Evolutionary conservation across 768 basidiomycete species (phyloP).

Genomic region (Boletus vinaceobasis): DNA sequence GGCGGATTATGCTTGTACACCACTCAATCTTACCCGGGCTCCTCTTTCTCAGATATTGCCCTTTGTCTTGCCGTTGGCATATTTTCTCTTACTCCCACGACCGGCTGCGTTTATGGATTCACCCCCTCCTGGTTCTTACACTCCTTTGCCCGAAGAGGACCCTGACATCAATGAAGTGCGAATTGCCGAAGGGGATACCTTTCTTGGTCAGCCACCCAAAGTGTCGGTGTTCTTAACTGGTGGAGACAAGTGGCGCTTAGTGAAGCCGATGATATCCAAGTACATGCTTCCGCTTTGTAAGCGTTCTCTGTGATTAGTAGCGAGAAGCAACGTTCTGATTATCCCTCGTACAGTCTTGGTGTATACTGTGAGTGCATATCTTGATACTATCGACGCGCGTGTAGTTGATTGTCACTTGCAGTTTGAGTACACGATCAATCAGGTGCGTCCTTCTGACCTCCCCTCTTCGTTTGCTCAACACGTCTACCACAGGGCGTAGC

Average conservation of each 20-base stretch:
- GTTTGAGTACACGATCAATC: conserved; percentile 93
- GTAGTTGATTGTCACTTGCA: conserved; percentile 33
- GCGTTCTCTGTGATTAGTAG: conserved; percentile 29
- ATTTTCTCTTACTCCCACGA: conserved; percentile 73
- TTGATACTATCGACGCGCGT: neutral
- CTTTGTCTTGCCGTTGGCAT: conserved; percentile 71
- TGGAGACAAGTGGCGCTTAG: conserved; percentile 76
- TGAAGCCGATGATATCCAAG: conserved; percentile 70
- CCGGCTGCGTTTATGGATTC: conserved; percentile 47
- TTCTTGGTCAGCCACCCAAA: conserved; percentile 35
- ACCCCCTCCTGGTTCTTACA: conserved; percentile 34
- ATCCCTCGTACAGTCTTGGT: conserved; percentile 44
- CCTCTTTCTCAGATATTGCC: conserved; percentile 63
- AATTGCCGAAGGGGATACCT: conserved; percentile 29
- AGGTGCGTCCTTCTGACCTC: conserved; percentile 39
- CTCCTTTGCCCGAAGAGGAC: conserved; percentile 36
- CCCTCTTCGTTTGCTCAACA: neutral
- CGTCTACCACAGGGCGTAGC: conserved; percentile 62
- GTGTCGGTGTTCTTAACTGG: conserved; percentile 52
- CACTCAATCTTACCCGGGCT: neutral
- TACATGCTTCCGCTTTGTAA: conserved; percentile 94
- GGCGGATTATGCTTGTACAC: conserved; percentile 21
- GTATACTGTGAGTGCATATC: conserved; percentile 47
- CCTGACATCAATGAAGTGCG: conserved; percentile 15
- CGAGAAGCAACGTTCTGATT: conserved; percentile 12